These are phyloP conservation scores for Lachnellula willkommii DNA, from an alignment of 2,329 filamentous ascomycete species.

Conservation along the genomic window DNA sequence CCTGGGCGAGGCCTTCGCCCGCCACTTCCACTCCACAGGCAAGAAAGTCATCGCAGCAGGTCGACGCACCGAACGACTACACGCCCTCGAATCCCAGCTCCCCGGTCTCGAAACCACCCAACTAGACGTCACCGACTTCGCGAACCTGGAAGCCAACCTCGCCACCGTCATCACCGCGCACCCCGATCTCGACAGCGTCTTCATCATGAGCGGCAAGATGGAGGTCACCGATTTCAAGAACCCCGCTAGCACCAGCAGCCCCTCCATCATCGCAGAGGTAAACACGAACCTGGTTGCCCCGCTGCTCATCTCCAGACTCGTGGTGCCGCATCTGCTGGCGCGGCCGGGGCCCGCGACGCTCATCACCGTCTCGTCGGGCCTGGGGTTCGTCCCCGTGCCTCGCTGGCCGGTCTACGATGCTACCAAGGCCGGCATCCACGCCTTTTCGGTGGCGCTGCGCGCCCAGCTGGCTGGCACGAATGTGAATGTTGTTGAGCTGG, in stretches of 20 bases:
- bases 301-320: constrained; percentile 26
- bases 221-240: constrained; percentile 23
- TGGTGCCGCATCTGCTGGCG: constrained; percentile 26
- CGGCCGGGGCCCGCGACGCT: constrained; percentile 22
- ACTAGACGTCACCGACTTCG: constrained; percentile 18
- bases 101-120: constrained; percentile 26
- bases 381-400: constrained; percentile 28
- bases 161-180: constrained; percentile 14
- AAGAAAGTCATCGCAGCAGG: constrained; percentile 20
- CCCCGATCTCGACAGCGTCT: constrained; percentile 31
- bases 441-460: constrained; percentile 27
- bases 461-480: constrained; percentile 27
- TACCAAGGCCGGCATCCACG: constrained; percentile 32
- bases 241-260: constrained; percentile 16
- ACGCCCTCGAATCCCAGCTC: constrained; percentile 25
- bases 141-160: constrained; percentile 9
- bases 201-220: constrained; percentile 31
- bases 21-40: constrained; percentile 14
- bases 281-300: constrained; percentile 29
- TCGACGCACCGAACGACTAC: constrained; percentile 20
- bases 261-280: constrained; percentile 10
- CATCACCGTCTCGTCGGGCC: constrained; percentile 30
- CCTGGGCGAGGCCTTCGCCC: constrained; percentile 18
- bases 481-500: constrained; percentile 34
- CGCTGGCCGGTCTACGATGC: constrained; percentile 32